These are phyloP conservation scores for Magnusiomyces magnusii DNA, from an alignment of 1,139 yeast genomes.

Conservation along the genomic window DNA sequence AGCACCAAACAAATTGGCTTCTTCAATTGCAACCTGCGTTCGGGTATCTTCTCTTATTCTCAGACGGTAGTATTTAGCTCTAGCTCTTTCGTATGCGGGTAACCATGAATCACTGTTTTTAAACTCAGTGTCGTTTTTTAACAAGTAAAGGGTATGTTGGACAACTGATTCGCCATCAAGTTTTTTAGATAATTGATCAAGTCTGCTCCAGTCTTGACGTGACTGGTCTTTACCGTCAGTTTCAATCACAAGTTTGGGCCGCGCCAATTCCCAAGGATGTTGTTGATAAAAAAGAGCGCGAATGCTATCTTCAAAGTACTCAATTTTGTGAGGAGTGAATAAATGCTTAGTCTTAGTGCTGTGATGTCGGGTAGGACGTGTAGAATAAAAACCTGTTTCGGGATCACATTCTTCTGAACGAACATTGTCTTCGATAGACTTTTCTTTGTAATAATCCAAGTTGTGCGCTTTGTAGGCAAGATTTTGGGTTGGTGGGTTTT, in stretches of 20 bases:
- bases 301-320: constrained; percentile 72
- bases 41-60: constrained; percentile 81
- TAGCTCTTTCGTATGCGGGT: constrained; percentile 77
- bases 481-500: constrained; percentile 67
- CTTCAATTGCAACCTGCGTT: constrained; percentile 70
- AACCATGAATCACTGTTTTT: constrained; percentile 37
- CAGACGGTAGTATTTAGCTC: constrained; percentile 78
- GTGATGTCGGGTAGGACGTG: constrained; percentile 36
- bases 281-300: constrained; percentile 78
- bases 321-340: constrained; percentile 54
- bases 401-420: constrained; percentile 17
- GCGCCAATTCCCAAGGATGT: constrained; percentile 97
- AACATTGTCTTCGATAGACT: constrained; percentile 26
- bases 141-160: constrained; percentile 74
- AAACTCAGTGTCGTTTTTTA: constrained; percentile 37
- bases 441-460: constrained; percentile 31
- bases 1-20: constrained; percentile 79
- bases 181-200: constrained; percentile 64
- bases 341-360: constrained; percentile 34
- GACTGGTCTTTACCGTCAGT: constrained; percentile 51
- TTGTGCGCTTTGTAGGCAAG: constrained; percentile 44
- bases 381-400: constrained; percentile 38
- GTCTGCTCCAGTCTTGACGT: constrained; percentile 64
- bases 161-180: constrained; percentile 93
- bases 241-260: constrained; percentile 84